Evolutionary conservation across 2,329 filamentous ascomycete genomes (phyloP).

Genomic region (Botrytis pseudocinerea): DNA sequence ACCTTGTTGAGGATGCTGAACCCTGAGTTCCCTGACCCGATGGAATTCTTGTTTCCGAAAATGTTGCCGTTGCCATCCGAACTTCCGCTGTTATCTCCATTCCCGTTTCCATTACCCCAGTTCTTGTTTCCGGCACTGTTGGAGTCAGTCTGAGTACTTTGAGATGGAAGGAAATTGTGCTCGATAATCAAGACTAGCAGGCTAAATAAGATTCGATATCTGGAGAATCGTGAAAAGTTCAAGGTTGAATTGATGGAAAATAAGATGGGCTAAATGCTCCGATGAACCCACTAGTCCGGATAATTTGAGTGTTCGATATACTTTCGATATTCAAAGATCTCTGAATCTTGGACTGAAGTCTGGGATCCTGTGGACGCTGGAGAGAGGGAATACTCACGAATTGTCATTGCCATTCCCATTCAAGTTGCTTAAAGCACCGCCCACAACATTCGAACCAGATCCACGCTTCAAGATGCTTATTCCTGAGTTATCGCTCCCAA

Average conservation of each 20-base stretch:
- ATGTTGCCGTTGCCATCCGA: not conserved
- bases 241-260: not conserved
- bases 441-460: not conserved
- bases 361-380: not conserved
- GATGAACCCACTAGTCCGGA: not conserved
- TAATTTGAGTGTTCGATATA: not conserved
- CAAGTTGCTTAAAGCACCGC: not conserved
- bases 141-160: not conserved
- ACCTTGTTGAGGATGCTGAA: not conserved
- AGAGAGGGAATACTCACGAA: not conserved
- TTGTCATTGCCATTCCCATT: slow-evolving; percentile 1
- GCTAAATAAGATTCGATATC: not conserved
- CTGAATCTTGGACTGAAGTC: not conserved
- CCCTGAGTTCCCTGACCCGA: not conserved
- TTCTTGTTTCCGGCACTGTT: not conserved
- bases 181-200: not conserved
- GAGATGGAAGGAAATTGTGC: not conserved
- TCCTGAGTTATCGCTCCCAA: not conserved
- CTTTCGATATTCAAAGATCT: not conserved
- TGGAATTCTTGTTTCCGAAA: not conserved
- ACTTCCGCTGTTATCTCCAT: not conserved
- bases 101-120: not conserved
- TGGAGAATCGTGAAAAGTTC: not conserved
- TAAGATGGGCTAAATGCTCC: not conserved
- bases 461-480: not conserved